Base-by-base conservation (phyloP, 2,329 filamentous ascomycete genomes). In the Diaporthe sp. region DNA sequence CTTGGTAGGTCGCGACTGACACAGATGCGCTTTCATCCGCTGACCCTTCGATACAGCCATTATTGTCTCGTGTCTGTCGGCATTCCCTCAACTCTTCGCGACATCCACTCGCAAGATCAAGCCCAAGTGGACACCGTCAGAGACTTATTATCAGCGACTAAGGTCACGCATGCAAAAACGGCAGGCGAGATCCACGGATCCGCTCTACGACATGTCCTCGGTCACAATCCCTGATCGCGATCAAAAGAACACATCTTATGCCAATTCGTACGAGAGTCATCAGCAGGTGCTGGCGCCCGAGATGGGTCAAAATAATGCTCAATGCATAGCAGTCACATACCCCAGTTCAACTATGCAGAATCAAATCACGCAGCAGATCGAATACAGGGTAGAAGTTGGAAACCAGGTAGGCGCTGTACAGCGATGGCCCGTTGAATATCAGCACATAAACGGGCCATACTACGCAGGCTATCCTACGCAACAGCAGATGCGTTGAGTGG, bases 61-160 rank as follows among this genome's bases (percentile, higher is more conserved):
- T 31, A 53, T 55, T 39, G 37, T 55, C 31, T 55, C 65, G 17
- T 70, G 65, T 39, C 28, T 70, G 20, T 70, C 65, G 15, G 65
- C 65, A 8, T 70, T 70, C 65, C 65, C 65, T 9, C 65, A 70
- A 51, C 65, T 70, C 2, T 70, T 70, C 47, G 37, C 25, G 4
- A 17, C 13, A 37, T 70, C 65, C 25, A n/a, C 47, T 17, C 51
- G 22, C 10, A 53, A 25, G 17, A 7, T 31, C 13, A 70, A 70
- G 49, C 65, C 65, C 22, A 34, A 37, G 17, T 70, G 65, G 65
- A 70, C 44, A 10, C 65, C 65, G 20, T 55, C 65, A 15, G 65
- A 70, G 15, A 70, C 47, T 1, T 70, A 70, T 25, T 70, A 70
- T 22, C 28, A 70, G 47, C 28, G 65, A 17, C 25, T 70, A 22